Evolutionary conservation across 768 basidiomycete genomes (phyloP), one percentile per base, ranked within the genome.

Genomic region (Lentinus tigrinus): DNA sequence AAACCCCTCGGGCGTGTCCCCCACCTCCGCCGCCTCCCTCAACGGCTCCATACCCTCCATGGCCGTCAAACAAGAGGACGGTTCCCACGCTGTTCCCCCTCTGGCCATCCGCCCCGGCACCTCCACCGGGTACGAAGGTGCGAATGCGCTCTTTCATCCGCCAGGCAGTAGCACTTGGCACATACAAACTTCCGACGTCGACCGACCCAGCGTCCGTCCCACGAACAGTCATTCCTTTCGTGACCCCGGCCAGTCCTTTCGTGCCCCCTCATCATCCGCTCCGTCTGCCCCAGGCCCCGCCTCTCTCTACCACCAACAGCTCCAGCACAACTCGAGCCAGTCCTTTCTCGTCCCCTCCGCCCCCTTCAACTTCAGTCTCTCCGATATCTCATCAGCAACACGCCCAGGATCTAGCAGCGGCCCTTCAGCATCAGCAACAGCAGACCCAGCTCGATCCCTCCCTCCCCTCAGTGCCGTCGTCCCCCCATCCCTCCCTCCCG

Each of bases 221-320:
- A 65, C 69, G 68, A 75, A 70, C 66, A 77, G 65, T 47, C 85
- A 86, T 84, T 88, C 86, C 84, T 87, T 87, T 87, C 86, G 84
- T 81, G 84, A 84, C 78, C 77, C 84, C 81, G 76, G 79, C 83
- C 87, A 88, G 84, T 88, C 87, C 87, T 88, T 88, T 87, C 87
- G 84, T 85, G 79, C 73, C 81, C 78, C 81, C 72, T 69, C 79
- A 64, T 60, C 76, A 70, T 70, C 77, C 56, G 62, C 75, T 67
- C 24, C 75, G 66, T 64, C 78, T 71, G 55, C 78, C 77, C 69
- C 74, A 74, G 27, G 63, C 60, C 43, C 67, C 58, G 58, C 57
- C 52, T 21, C 60, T 58, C 61, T 69, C 61, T 61, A 63, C 63
- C 64, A 66, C 47, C 71, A 65, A 63, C 71, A 67, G 57, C 63